Base-by-base conservation (phyloP, 352 stramenopile species). In the Thalassiosira oceanica region DNA sequence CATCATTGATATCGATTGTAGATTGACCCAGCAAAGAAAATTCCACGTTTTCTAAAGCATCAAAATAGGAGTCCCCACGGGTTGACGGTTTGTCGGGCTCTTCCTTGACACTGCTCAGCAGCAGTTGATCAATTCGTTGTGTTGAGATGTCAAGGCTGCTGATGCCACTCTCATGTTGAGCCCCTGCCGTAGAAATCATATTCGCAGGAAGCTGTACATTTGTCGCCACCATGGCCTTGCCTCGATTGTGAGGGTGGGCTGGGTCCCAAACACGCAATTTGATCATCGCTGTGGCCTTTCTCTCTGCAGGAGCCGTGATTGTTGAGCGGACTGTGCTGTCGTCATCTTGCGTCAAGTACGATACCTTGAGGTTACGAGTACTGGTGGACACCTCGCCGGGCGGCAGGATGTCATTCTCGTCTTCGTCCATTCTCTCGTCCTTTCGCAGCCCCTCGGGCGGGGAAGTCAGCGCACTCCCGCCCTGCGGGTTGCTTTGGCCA, bases 221-320 rank as follows among this genome's bases (percentile, higher is more conserved):
- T 37, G 18, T 46, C 31, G 27, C 36, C 10, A 26, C 35, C 10
- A 37, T 37, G 27, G n/a, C 36, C 48, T 67, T 48, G 13, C 33
- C 28, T 39, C 35, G 23, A 21, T 21, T 0, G 0, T 18, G 18
- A 23, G 56, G 56, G 33, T 23, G 21, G 51, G 60, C 60, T 0
- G 49, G 49, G 61, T 70, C 60, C 60, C 60, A 70, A 2, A 51
- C 49, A 13, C 48, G 37, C n/a, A 70, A 39, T 46, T 54, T 70
- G 37, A 70, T 20, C 16, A 70, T 15, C 23, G 60, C 60, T 23
- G 61, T 28, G 36, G 42, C 33, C 24, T 26, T 24, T 26, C 48
- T 2, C 10, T 20, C 50, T n/a, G 5, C 29, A 3, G 18, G 23
- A 54, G 13, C 46, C 33, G 10, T 10, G n/a, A 39, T 11, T n/a